Conservation (phyloP, 345 rosid species). For the Eucalyptus sp. region DNA sequence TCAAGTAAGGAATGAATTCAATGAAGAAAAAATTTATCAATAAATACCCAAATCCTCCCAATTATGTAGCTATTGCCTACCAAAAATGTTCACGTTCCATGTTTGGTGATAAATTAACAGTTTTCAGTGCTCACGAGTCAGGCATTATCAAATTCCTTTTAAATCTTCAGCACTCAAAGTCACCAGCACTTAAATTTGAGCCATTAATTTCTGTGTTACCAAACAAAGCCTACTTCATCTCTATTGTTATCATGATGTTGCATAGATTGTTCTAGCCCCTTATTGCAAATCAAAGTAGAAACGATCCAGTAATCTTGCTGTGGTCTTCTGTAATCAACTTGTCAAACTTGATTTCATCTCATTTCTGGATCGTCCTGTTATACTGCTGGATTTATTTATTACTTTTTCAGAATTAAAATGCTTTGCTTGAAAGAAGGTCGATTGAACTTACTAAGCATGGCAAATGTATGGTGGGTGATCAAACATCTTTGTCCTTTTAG, state of each 20-base stretch:
- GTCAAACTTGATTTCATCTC: not conserved
- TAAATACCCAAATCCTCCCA: not conserved
- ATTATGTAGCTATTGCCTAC: not conserved
- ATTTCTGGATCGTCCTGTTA: not conserved
- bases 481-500: slow-evolving; percentile 3
- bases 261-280: not conserved
- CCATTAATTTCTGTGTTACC: not conserved
- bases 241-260: not conserved
- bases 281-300: not conserved
- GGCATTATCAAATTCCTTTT: not conserved
- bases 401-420: not conserved
- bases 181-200: not conserved
- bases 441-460: not conserved
- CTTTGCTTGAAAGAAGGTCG: not conserved
- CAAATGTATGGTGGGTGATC: not conserved
- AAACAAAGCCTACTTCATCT: not conserved
- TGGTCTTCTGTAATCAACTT: not conserved
- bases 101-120: not conserved
- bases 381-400: not conserved
- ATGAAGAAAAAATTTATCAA: not conserved
- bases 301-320: not conserved
- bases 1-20: not conserved
- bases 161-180: not conserved
- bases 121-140: not conserved
- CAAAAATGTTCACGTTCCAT: not conserved